A percentile compares a stretch with the other conserved stretches of the same genome.
These are phyloP conservation scores for Linnemannia elongata DNA, from an alignment of 192 early-diverging fungal species.

Conservation along the genomic window DNA sequence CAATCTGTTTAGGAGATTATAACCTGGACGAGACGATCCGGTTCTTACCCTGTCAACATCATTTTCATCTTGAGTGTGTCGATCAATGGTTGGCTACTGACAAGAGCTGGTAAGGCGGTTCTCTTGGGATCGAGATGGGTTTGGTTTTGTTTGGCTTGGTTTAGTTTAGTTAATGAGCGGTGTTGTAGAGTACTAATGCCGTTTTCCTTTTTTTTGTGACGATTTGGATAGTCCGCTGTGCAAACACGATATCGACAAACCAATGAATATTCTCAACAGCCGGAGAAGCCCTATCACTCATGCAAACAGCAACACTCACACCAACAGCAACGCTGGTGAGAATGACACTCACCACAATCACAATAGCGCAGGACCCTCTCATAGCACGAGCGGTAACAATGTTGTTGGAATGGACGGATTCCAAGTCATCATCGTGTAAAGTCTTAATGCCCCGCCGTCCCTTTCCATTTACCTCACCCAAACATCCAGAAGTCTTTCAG, in stretches of 20 bases:
- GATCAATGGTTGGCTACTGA: constrained; percentile 57
- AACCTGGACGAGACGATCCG: constrained; percentile 42
- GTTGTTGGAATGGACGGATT: constrained; percentile 17
- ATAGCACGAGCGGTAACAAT: not conserved
- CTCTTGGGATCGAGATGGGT: not conserved
- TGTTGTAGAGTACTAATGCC: not conserved
- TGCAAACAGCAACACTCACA: not conserved
- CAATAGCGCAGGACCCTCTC: not conserved
- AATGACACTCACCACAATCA: not conserved
- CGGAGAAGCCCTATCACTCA: not conserved
- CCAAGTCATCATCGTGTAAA: constrained; percentile 27
- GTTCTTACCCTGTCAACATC: constrained; percentile 54
- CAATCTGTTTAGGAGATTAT: constrained; percentile 58
- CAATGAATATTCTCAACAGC: constrained; percentile 1
- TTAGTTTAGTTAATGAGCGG: not conserved
- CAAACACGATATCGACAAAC: constrained; percentile 59
- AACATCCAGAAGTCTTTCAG: not conserved
- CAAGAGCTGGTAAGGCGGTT: constrained; percentile 53
- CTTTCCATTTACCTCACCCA: not conserved
- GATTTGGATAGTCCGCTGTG: constrained; percentile 44
- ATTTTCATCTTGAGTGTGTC: constrained; percentile 57
- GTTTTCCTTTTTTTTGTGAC: not conserved
- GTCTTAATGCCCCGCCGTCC: too few species aligned
- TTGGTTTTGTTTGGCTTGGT: constrained; percentile 21
- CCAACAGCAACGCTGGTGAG: not conserved